Conservation (phyloP, 2,329 filamentous ascomycete genomes). For the Periconia macrospinosa region DNA sequence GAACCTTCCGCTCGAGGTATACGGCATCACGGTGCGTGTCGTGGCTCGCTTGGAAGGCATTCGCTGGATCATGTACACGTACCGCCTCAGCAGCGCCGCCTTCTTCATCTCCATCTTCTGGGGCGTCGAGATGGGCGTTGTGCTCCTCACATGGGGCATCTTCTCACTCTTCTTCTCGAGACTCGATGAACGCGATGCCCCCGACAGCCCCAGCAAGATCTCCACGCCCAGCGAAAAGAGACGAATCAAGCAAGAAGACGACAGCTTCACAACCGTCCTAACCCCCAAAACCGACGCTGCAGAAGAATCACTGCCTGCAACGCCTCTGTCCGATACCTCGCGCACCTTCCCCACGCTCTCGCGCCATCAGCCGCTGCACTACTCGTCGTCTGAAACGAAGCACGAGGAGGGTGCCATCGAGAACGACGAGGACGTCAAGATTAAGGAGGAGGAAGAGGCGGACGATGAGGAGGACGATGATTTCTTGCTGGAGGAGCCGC, state of each 20-base stretch:
- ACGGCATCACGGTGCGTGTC: conserved; percentile 68
- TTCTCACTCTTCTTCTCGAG: conserved; percentile 48
- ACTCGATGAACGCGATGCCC: conserved; percentile 7
- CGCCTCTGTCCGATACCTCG: conserved; percentile 49
- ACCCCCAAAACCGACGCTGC: conserved; percentile 18
- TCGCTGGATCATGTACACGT: conserved; percentile 77
- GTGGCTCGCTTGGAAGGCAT: conserved; percentile 76
- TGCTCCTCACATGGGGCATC: conserved; percentile 65
- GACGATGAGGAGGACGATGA: conserved; percentile 50
- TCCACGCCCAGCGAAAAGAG: background rate
- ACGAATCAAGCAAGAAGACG: background rate
- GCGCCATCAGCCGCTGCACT: conserved; percentile 47
- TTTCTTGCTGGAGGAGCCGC: conserved; percentile 43
- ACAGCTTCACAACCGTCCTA: background rate
- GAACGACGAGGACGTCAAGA: conserved; percentile 24
- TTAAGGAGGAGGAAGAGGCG: conserved; percentile 21
- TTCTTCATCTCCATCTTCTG: conserved; percentile 75
- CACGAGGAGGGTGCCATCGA: conserved; percentile 15
- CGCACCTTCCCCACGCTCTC: conserved; percentile 53
- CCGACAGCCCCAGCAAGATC: conserved; percentile 6
- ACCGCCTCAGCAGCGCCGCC: conserved; percentile 70
- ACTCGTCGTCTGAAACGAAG: conserved; percentile 30
- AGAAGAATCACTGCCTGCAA: conserved; percentile 14
- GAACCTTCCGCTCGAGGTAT: conserved; percentile 73
- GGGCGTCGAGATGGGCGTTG: conserved; percentile 70